Base-by-base conservation (phyloP, 345 rosid species). In the Eucalyptus rudis region DNA sequence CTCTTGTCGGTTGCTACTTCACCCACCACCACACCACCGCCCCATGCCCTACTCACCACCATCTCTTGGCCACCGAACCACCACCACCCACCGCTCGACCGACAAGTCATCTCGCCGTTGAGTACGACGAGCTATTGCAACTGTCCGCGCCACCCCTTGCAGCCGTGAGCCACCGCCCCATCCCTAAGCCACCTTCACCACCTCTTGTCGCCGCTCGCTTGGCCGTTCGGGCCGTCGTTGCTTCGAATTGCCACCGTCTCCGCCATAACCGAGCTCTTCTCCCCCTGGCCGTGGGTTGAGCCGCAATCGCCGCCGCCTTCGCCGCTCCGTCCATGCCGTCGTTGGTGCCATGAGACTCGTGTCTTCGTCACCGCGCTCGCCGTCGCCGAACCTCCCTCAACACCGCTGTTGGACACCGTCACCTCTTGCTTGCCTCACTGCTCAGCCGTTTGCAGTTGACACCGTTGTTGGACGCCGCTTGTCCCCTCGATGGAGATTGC, bases 241-340 rank as follows among this genome's bases (percentile, higher is more conserved):
- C 17, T 49, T 1, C 7, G 3, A 49, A 49, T 3, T 0, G 2
- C 51, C 51, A 49, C 51, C 17, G 1, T 3, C 51, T 49, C 51
- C 17, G 5, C 51, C 3, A 49, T 0, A 49, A 49, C 51, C 51
- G 15, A 49, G 7, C 51, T 49, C 17, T 49, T 49, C 51, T 49
- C 51, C 51, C 51, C 17, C 5, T 14, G 17, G 51, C 17, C 0
- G 1, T 49, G 17, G 51, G 51, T 49, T 49, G 0, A 49, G 51
- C 1, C 1, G 7, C 16, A 14, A 49, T 6, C 3, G 1, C 15
- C 7, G 0, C 3, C 17, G 7, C 5, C 51, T 49, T 49, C 0
- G 0, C 17, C 7, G 1, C 17, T 6, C 51, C 51, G 0, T 49
- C 0, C 0, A 1, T 49, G 51, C 17, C 0, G 0, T 0, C 7